Evolutionary conservation across 1,139 yeast genomes (phyloP).

Genomic region (Candida sanyaensis): DNA sequence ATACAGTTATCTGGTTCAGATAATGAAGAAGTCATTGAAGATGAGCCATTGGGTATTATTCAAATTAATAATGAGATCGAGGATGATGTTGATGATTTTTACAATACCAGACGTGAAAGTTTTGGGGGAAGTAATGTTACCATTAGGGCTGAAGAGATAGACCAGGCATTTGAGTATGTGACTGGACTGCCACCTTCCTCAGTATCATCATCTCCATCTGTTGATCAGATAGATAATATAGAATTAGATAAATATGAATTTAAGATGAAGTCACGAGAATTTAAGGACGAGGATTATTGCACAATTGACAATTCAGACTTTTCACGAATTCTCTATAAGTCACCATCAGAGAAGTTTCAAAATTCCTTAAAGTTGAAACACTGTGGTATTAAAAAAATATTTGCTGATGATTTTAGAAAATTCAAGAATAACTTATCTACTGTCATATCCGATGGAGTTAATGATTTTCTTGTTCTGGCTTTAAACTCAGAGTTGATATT

Average conservation of each 20-base stretch:
- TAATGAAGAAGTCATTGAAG: constrained; percentile 4
- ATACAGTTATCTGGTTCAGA: constrained; percentile 5
- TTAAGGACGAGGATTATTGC: constrained; percentile 18
- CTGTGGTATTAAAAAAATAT: constrained; percentile 23
- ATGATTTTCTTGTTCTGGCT: constrained; percentile 28
- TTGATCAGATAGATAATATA: background rate
- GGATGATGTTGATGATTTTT: constrained; percentile 29
- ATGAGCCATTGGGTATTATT: constrained; percentile 7
- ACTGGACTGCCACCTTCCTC: background rate
- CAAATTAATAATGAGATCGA: constrained; percentile 12
- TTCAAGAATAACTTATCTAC: constrained; percentile 40
- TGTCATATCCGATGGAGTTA: constrained; percentile 13
- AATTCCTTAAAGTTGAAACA: constrained; percentile 27
- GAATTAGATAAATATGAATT: constrained; percentile 2
- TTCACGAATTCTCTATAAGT: constrained; percentile 23
- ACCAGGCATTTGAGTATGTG: constrained; percentile 8
- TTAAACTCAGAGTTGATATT: constrained; percentile 32
- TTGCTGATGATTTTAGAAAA: constrained; percentile 16
- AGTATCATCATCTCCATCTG: background rate
- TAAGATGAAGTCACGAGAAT: constrained; percentile 3
- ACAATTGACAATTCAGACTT: constrained; percentile 21
- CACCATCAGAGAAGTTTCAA: constrained; percentile 35
- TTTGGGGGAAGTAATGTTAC: constrained; percentile 13
- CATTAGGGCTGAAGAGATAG: constrained; percentile 5
- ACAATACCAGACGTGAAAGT: constrained; percentile 25